Evolutionary conservation across 805 yeast genomes (phyloP).

Genomic region (Teunomyces gatunensis): DNA sequence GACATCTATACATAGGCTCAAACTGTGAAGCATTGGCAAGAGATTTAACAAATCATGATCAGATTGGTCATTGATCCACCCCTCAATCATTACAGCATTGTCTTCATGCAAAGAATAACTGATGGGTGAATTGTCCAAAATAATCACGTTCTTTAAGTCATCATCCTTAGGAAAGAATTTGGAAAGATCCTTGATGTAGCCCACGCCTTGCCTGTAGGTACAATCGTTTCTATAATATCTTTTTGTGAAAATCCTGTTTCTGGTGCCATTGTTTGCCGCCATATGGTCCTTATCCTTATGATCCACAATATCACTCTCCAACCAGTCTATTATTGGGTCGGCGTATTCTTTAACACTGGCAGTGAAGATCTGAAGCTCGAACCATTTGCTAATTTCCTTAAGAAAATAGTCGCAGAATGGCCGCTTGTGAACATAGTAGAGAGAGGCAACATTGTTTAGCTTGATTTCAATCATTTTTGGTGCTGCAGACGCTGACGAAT

Average conservation of each 20-base stretch:
- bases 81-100: slow-evolving; percentile 91
- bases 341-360: slow-evolving; percentile 95
- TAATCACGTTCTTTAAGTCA: slow-evolving; percentile 67
- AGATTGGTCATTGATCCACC: slow-evolving; percentile 97
- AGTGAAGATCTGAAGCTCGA: slow-evolving; percentile 84
- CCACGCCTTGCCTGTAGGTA: slow-evolving; percentile 70
- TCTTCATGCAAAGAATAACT: slow-evolving; percentile 80
- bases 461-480: slow-evolving; percentile 76
- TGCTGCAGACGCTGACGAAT: slow-evolving; percentile 33
- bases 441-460: slow-evolving; percentile 64
- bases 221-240: slow-evolving; percentile 82
- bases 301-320: slow-evolving; percentile 58
- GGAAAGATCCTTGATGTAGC: slow-evolving; percentile 62
- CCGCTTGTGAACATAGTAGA: slow-evolving; percentile 87
- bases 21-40: slow-evolving; percentile 72
- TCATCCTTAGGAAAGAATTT: slow-evolving; percentile 55
- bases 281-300: slow-evolving; percentile 8
- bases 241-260: slow-evolving; percentile 42
- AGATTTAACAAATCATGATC: slow-evolving; percentile 81
- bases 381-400: slow-evolving; percentile 79
- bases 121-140: slow-evolving; percentile 91
- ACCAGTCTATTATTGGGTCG: slow-evolving; percentile 92
- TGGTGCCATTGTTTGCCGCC: not conserved
- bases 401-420: slow-evolving; percentile 89
- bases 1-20: slow-evolving; percentile 82